Percentiles rank a stretch among this genome's conserved stretches.
Conservation (phyloP, 805 yeast species). For the Teunomyces stri region DNA sequence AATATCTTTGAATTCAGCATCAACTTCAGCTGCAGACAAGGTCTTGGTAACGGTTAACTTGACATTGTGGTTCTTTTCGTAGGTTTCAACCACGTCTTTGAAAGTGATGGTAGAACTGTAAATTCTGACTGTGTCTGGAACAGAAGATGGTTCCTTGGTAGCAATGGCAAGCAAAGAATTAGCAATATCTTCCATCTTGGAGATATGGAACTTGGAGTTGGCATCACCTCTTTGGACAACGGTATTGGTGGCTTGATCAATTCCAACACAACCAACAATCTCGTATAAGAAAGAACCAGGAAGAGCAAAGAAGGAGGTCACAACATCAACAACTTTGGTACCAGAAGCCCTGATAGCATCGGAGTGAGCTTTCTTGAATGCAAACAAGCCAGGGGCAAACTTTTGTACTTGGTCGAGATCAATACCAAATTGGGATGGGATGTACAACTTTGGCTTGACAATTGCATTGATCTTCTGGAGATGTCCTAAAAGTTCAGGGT, state of each 20-base stretch:
- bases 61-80: constrained; percentile 38
- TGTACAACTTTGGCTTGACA: constrained; percentile 49
- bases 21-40: constrained; percentile 22
- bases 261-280: constrained; percentile 33
- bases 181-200: constrained; percentile 26
- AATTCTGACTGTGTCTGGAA: constrained; percentile 46
- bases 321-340: constrained; percentile 45
- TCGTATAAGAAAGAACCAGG: constrained; percentile 37
- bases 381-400: constrained; percentile 34
- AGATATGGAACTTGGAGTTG: constrained; percentile 30
- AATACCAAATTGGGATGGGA: constrained; percentile 62
- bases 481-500: constrained; percentile 28
- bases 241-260: constrained; percentile 31
- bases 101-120: constrained; percentile 41
- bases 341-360: constrained; percentile 41
- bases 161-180: constrained; percentile 15
- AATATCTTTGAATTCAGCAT: constrained; percentile 27
- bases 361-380: constrained; percentile 34
- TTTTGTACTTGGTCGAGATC: constrained; percentile 31
- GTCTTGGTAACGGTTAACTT: constrained; percentile 14
- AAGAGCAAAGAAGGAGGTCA: constrained; percentile 37
- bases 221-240: constrained; percentile 42
- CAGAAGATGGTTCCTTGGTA: constrained; percentile 24
- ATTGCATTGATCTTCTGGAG: constrained; percentile 38
- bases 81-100: constrained; percentile 36